Base-by-base conservation (phyloP, 2,329 filamentous ascomycete species). In the Venturia asperata region DNA sequence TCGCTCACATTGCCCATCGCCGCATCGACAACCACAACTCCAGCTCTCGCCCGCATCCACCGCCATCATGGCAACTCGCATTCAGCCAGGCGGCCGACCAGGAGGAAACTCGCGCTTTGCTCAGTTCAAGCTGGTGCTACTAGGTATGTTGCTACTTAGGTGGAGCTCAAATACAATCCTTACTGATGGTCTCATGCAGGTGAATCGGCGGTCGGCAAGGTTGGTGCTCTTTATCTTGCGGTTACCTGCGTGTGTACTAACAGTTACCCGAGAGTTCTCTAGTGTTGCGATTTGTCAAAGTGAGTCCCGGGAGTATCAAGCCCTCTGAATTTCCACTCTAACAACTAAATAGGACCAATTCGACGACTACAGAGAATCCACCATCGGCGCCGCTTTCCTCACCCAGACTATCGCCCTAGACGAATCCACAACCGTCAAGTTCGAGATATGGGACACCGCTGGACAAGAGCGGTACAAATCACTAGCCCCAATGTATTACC, bases 381-480 rank as follows among this genome's bases (percentile, higher is more conserved):
- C 93, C 68, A 97, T 97, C 79, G 93, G 94, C 78, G 94, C 95
- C 72, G 95, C 95, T 71, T 99, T 99, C 84, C 85, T 99, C 71
- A 99, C 94, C 73, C 94, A 99, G 80, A 99, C 94, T 71, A 97
- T 99, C 77, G 93, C 93, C 66, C 89, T 99, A 78, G 93, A 97
- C 77, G 94, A 97, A 76, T 94, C 87, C 79, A 97, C 94, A 67
- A 99, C 94, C 65, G 93, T 99, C 79, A 99, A 99, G 83, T 99
- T 99, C 75, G 94, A 99, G 80, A 99, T 99, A 76, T 99, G 94
- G 92, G 92, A 97, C 79, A 99, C 94, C 11, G 94, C 94, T 68
- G 94, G 94, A 69, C 94, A 99, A 81, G 94, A 99, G 80, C 87
- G 95, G 74, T 99, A 97, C 85, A 97, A 97, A 83, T 97, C 94